phyloP scores from a whole-genome alignment of 805 yeast genomes.

The Candida maltosa region DNA sequence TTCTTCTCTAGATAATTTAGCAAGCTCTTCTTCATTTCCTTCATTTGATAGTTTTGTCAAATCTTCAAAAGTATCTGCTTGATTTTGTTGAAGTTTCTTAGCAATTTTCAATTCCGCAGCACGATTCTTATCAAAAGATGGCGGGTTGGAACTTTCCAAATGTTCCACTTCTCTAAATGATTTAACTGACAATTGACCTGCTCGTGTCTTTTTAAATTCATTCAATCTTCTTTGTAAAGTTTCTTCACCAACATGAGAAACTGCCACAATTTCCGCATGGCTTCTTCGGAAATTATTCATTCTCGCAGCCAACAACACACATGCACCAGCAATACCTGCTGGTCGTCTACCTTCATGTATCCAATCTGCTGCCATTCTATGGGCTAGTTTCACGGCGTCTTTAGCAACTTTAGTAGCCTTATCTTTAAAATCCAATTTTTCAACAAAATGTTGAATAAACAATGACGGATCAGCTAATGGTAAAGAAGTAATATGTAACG shows the following conservation, averaged over 20 bases:
- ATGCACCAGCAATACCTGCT: slow-evolving; percentile 98
- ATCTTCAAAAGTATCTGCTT: slow-evolving; percentile 7
- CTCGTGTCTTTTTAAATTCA: slow-evolving; percentile 77
- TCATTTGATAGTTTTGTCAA: slow-evolving; percentile 7
- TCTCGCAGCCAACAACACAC: slow-evolving; percentile 87
- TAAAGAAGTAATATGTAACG: slow-evolving; percentile 67
- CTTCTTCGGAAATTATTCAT: slow-evolving; percentile 94
- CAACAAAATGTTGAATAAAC: slow-evolving; percentile 91
- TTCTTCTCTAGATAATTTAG: slow-evolving; percentile 7
- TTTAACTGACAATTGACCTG: slow-evolving; percentile 69
- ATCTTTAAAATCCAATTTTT: slow-evolving; percentile 76
- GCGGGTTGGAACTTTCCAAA: slow-evolving; percentile 65
- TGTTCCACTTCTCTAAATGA: slow-evolving; percentile 55
- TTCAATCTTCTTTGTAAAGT: slow-evolving; percentile 87
- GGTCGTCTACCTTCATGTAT: slow-evolving; percentile 96
- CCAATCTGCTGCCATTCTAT: slow-evolving; percentile 93
- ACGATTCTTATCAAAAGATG: slow-evolving; percentile 70
- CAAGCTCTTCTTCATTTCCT: slow-evolving; percentile 7
- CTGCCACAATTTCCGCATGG: slow-evolving; percentile 90
- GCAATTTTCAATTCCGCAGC: slow-evolving; percentile 42
- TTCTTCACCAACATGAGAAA: slow-evolving; percentile 92
- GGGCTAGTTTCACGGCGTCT: slow-evolving; percentile 86
- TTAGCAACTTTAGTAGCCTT: slow-evolving; percentile 69
- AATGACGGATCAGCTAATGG: slow-evolving; percentile 94
- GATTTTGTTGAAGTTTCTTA: slow-evolving; percentile 23